A percentile compares a stretch with the other conserved stretches of the same genome.
Conservation (phyloP, 305 asterid genomes). For the Stenogyne calaminthoides region DNA sequence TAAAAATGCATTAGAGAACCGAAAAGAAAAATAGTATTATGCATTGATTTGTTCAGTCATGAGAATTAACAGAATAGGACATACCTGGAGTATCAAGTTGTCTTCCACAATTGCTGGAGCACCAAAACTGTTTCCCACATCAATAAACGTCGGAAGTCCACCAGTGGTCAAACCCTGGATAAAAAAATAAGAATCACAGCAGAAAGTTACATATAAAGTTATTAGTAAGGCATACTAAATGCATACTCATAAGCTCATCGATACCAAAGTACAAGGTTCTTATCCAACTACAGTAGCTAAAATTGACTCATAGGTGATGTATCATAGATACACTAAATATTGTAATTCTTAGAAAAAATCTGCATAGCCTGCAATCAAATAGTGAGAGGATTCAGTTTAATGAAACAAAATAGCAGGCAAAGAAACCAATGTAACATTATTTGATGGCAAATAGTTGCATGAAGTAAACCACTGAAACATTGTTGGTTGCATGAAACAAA, state of each 20-base stretch:
- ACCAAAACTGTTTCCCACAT: slow-evolving; percentile 95
- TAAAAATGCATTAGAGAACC: slow-evolving; percentile 21
- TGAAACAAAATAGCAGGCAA: not conserved
- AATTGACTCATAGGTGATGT: not conserved
- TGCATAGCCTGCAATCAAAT: not conserved
- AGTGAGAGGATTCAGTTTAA: not conserved
- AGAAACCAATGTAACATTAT: not conserved
- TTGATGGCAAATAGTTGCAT: not conserved
- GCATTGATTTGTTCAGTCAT: not conserved
- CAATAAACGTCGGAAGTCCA: slow-evolving; percentile 97
- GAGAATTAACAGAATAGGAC: slow-evolving; percentile 11
- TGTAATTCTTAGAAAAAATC: not conserved
- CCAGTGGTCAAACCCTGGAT: slow-evolving; percentile 95
- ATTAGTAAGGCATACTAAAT: slow-evolving; percentile 3
- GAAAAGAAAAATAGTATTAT: not conserved
- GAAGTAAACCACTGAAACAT: not conserved
- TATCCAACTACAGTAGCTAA: not conserved
- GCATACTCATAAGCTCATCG: slow-evolving; percentile 7
- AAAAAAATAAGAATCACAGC: slow-evolving; percentile 1
- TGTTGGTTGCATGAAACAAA: not conserved
- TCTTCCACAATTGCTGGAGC: slow-evolving; percentile 97
- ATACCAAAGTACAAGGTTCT: not conserved
- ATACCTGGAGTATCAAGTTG: slow-evolving; percentile 85
- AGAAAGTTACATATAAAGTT: slow-evolving; percentile 18
- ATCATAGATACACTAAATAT: not conserved